Conservation (phyloP, 345 rosid genomes). For the Odontarrhena argentea region DNA sequence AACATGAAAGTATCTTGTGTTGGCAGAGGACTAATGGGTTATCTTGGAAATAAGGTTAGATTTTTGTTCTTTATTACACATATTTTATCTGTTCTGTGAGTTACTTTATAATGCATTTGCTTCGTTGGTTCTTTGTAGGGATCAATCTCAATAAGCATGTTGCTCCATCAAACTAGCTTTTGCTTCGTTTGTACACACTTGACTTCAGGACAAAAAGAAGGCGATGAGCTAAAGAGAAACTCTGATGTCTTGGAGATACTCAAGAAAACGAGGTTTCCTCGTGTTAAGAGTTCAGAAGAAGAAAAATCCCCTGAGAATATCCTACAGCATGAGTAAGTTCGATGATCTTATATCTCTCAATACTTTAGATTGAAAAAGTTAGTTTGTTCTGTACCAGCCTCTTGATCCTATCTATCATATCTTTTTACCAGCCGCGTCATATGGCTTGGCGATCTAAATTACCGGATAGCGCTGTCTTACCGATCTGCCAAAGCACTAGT, state of each 20-base stretch:
- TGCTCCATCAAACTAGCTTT: slow-evolving; percentile 61
- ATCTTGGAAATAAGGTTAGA: slow-evolving; percentile 93
- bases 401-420: slow-evolving; percentile 8
- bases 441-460: slow-evolving; percentile 98
- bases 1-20: slow-evolving; percentile 98
- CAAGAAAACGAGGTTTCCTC: slow-evolving; percentile 61
- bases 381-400: background rate
- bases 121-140: slow-evolving; percentile 60
- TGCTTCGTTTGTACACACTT: slow-evolving; percentile 46
- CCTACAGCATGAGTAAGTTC: slow-evolving; percentile 90
- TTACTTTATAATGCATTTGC: background rate
- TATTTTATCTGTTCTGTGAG: background rate
- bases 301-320: slow-evolving; percentile 95
- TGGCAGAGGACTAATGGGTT: slow-evolving; percentile 98
- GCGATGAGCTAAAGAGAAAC: slow-evolving; percentile 45
- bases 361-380: background rate
- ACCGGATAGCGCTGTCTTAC: slow-evolving; percentile 92
- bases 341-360: slow-evolving; percentile 15
- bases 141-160: slow-evolving; percentile 94
- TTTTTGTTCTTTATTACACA: background rate
- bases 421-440: slow-evolving; percentile 69
- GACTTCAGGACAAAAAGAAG: slow-evolving; percentile 47
- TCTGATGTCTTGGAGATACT: slow-evolving; percentile 48
- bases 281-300: slow-evolving; percentile 52
- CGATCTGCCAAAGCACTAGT: slow-evolving; percentile 98